Base-by-base conservation (phyloP, 1,284 basidiomycete species). In the Cryptococcus hybrid region DNA sequence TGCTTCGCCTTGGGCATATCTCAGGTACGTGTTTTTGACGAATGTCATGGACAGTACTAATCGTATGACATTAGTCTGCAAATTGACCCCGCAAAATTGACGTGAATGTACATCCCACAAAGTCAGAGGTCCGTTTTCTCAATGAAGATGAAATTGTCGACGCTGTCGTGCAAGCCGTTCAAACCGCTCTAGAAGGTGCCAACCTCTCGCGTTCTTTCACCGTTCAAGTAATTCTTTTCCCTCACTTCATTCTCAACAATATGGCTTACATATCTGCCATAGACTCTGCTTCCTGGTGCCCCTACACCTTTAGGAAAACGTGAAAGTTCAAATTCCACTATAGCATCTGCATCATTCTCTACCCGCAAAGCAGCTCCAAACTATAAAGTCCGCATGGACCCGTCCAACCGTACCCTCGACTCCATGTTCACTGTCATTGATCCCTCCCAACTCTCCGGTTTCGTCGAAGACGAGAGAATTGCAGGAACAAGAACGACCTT, bases 61-160 rank as follows among this genome's bases (percentile, higher is more conserved):
- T 12, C 47, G 11, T 52, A 13, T 3, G 34, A 7, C 46, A 3
- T 37, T 24, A 92, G 91, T 62, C 78, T 99, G 40, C 81, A 87
- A 38, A 88, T 99, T 62, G 86, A 92, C 57, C 92, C 94, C 0
- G 83, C 85, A 39, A 87, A 36, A 88, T 99, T 8, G 96, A 99
- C 69, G 94, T 98, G 57, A 99, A 99, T 67, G 94, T 99, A 0
- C 95, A 98, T 74, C 96, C 96, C 0, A 99, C 96, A 1, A 99
- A 99, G 76, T 88, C 89, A 42, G 94, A 98, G 75, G 92, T 97
- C 0, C 91, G 94, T 65, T 99, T 99, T 68, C 79, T 98, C 55
- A 86, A 97, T 64, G 92, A 99, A 74, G 96, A 98, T 54, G 83
- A 82, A 11, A 91, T 98, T 65, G 88, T 89, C 3, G 87, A 92